Conservation (phyloP, 1,284 basidiomycete species). For the Boletus sp. region DNA sequence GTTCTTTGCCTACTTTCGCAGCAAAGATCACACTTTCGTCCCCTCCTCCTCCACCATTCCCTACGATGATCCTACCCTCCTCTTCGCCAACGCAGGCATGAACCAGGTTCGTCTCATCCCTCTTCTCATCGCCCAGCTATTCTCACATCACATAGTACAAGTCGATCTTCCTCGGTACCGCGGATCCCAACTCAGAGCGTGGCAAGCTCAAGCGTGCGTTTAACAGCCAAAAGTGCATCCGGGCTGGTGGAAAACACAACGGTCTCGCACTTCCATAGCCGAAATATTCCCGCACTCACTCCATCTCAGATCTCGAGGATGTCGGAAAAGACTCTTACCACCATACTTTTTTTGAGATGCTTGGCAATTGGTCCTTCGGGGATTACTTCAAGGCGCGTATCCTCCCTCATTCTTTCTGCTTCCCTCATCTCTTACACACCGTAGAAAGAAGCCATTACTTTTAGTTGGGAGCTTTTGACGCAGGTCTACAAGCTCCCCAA, state of each 20-base stretch:
- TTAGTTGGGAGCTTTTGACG: conserved; percentile 95
- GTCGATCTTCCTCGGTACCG: conserved; percentile 92
- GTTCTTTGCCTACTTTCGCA: conserved; percentile 79
- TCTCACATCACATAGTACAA: conserved; percentile 67
- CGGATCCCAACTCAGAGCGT: conserved; percentile 88
- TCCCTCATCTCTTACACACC: conserved; percentile 2
- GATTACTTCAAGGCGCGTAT: conserved; percentile 92
- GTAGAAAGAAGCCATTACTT: conserved; percentile 87
- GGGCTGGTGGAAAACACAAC: conserved; percentile 98
- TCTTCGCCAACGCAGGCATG: conserved; percentile 99
- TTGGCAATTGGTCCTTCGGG: conserved; percentile 99
- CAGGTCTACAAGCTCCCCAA: conserved; percentile 83
- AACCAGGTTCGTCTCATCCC: conserved; percentile 60
- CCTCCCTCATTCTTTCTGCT: background rate
- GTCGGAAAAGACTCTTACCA: conserved; percentile 97
- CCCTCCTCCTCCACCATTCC: conserved; percentile 94
- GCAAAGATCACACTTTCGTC: conserved; percentile 83
- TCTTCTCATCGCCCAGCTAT: background rate
- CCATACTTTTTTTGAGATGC: conserved; percentile 99
- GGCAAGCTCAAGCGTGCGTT: conserved; percentile 89
- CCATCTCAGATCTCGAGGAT: conserved; percentile 82
- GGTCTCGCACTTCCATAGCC: conserved; percentile 43
- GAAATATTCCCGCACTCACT: conserved; percentile 8
- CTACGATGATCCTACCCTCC: conserved; percentile 93
- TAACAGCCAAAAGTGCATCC: conserved; percentile 97